A percentile compares a stretch with the other conserved stretches of the same genome.
These are phyloP conservation scores for Penicillium samsonianum DNA, from an alignment of 495 filamentous ascomycete genomes.

Conservation along the genomic window DNA sequence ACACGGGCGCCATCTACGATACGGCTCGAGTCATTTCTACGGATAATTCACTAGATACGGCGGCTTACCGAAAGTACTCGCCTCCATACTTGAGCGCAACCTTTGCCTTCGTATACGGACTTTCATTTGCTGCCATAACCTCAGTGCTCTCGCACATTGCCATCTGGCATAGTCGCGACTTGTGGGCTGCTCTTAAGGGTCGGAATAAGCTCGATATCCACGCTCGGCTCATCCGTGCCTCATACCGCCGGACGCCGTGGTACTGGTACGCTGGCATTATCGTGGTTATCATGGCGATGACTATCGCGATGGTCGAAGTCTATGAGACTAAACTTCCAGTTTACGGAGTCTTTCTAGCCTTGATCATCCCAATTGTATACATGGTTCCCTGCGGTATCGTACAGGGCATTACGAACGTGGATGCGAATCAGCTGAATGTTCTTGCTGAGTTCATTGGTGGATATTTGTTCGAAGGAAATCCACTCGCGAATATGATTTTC, in stretches of 20 bases:
- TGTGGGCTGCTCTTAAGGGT: conserved; percentile 50
- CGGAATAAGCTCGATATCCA: conserved; percentile 59
- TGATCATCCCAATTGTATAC: conserved; percentile 69
- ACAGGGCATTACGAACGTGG: conserved; percentile 85
- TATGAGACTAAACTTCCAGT: conserved; percentile 80
- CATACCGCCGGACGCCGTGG: conserved; percentile 74
- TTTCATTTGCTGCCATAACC: conserved; percentile 79
- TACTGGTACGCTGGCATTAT: conserved; percentile 78
- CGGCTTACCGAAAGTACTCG: conserved; percentile 76
- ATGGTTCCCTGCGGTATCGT: conserved; percentile 87
- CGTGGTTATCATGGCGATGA: conserved; percentile 69
- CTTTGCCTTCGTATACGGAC: conserved; percentile 76
- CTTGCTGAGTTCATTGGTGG: conserved; percentile 37
- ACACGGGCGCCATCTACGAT: conserved; percentile 76
- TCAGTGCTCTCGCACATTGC: conserved; percentile 63
- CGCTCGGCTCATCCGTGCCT: conserved; percentile 69
- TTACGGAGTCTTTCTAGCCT: conserved; percentile 75
- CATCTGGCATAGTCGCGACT: conserved; percentile 58
- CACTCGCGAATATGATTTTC: conserved; percentile 42
- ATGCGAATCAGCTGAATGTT: conserved; percentile 57
- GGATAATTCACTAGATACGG: conserved; percentile 69
- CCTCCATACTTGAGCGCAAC: conserved; percentile 80
- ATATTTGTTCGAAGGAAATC: conserved; percentile 37
- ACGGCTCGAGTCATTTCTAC: conserved; percentile 70
- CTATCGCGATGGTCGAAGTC: conserved; percentile 78